phyloP scores from a whole-genome alignment of 2,329 filamentous ascomycete genomes.

The Neurospora sp. region DNA sequence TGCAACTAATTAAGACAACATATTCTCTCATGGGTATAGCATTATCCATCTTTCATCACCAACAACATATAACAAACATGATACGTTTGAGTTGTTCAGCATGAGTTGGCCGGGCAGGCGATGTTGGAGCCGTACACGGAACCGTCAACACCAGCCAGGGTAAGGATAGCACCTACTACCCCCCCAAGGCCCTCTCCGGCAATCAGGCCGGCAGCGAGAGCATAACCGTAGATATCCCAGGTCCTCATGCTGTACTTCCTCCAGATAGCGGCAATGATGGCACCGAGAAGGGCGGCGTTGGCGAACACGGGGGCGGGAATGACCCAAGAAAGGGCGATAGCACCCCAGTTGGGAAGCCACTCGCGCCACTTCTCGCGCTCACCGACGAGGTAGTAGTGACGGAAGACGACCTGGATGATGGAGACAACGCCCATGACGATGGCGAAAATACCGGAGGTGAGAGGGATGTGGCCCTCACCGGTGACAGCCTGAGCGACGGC shows the following conservation, averaged over 20 bases:
- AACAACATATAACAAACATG: not conserved
- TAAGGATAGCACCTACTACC: slow-evolving; percentile 31
- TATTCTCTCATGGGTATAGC: not conserved
- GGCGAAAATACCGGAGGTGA: slow-evolving; percentile 45
- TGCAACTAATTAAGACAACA: not conserved
- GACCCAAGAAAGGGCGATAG: slow-evolving; percentile 48
- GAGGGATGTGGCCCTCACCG: slow-evolving; percentile 36
- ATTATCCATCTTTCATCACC: slow-evolving; percentile 1
- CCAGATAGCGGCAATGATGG: slow-evolving; percentile 42
- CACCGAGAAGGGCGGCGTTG: slow-evolving; percentile 48
- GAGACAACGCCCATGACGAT: slow-evolving; percentile 44
- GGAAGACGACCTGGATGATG: slow-evolving; percentile 39
- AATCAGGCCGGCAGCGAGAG: slow-evolving; percentile 41
- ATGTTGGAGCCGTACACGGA: slow-evolving; percentile 12
- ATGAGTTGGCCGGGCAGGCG: slow-evolving; percentile 15
- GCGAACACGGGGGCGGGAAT: slow-evolving; percentile 46
- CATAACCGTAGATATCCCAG: slow-evolving; percentile 51
- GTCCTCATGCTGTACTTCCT: slow-evolving; percentile 38
- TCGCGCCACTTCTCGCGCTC: slow-evolving; percentile 41
- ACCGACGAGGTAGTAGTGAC: slow-evolving; percentile 45
- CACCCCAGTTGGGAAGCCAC: slow-evolving; percentile 54
- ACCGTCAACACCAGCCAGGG: slow-evolving; percentile 18
- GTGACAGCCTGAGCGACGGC: slow-evolving; percentile 55
- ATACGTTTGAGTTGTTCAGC: slow-evolving; percentile 9
- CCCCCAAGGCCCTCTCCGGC: slow-evolving; percentile 55